Evolutionary conservation across 768 basidiomycete species (phyloP).

Genomic region (Antrodiella citrinella): DNA sequence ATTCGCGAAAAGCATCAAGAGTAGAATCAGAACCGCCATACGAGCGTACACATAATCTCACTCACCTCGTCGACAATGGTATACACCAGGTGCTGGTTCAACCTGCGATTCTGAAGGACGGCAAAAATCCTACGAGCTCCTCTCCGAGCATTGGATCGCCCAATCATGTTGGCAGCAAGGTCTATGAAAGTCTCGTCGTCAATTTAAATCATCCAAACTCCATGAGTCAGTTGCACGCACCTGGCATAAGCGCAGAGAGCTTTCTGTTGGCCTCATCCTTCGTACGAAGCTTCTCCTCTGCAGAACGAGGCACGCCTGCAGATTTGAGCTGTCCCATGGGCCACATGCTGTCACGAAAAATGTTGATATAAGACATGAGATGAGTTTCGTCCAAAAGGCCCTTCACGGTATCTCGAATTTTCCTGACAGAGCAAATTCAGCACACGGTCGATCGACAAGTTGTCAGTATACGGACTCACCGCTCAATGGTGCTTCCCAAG

Average conservation of each 20-base stretch:
- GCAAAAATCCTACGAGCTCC: conserved; percentile 91
- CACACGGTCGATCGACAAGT: too few species aligned
- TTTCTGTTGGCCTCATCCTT: conserved; percentile 86
- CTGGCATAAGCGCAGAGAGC: conserved; percentile 85
- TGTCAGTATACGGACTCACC: too few species aligned
- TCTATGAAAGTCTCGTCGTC: conserved; percentile 37
- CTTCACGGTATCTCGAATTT: conserved; percentile 76
- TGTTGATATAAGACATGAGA: conserved; percentile 54
- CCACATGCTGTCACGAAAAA: conserved; percentile 76
- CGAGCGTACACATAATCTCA: background rate
- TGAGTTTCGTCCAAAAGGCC: conserved; percentile 60
- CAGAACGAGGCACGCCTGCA: conserved; percentile 54
- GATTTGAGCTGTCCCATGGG: conserved; percentile 71
- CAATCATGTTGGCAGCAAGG: conserved; percentile 95
- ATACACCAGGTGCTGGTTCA: conserved; percentile 90
- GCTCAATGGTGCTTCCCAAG: conserved; percentile 90
- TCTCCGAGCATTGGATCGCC: conserved; percentile 88
- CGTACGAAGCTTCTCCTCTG: conserved; percentile 73
- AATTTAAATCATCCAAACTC: background rate
- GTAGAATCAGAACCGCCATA: background rate
- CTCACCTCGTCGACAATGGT: conserved; percentile 85
- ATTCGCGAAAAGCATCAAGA: background rate
- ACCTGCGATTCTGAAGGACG: conserved; percentile 86
- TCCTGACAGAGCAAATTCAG: conserved; percentile 37
- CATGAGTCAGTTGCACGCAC: conserved; percentile 31